Conservation (phyloP, 2,329 filamentous ascomycete genomes). For the Endoconidiophora laricicola region DNA sequence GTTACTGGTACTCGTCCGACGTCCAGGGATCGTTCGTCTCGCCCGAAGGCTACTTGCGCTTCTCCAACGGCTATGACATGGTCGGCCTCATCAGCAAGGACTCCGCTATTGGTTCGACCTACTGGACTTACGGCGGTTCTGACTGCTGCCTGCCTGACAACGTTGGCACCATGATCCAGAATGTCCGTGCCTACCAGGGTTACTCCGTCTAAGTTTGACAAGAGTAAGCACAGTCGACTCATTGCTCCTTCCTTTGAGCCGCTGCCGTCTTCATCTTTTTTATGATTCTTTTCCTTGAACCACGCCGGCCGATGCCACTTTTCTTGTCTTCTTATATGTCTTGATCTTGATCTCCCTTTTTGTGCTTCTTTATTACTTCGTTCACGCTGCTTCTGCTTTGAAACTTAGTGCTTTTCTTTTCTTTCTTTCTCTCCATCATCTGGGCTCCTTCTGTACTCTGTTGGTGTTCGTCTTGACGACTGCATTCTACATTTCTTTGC, state of each 20-base stretch:
- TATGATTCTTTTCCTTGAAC: background rate
- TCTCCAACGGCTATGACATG: background rate
- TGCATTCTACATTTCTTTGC: background rate
- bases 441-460: background rate
- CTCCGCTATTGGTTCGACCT: slow-evolving; percentile 3
- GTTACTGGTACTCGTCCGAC: slow-evolving; percentile 10
- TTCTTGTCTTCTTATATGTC: background rate
- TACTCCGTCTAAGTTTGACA: background rate
- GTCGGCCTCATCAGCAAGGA: slow-evolving; percentile 6
- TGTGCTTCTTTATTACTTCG: background rate
- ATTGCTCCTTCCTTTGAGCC: background rate
- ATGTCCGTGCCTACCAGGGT: slow-evolving; percentile 8
- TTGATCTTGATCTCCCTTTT: background rate
- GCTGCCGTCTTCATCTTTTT: background rate
- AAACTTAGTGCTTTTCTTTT: background rate
- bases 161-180: slow-evolving; percentile 7
- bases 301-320: too few relatives aligned
- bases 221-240: background rate
- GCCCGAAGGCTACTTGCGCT: slow-evolving; percentile 2
- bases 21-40: slow-evolving; percentile 5
- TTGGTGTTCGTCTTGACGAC: background rate
- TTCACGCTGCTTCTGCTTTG: background rate
- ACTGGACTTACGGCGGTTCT: slow-evolving; percentile 2
- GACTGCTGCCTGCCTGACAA: slow-evolving; percentile 11
- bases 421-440: background rate